Evolutionary conservation across 768 basidiomycete species (phyloP).

Genomic region (Cystofilobasidium bisporidii): DNA sequence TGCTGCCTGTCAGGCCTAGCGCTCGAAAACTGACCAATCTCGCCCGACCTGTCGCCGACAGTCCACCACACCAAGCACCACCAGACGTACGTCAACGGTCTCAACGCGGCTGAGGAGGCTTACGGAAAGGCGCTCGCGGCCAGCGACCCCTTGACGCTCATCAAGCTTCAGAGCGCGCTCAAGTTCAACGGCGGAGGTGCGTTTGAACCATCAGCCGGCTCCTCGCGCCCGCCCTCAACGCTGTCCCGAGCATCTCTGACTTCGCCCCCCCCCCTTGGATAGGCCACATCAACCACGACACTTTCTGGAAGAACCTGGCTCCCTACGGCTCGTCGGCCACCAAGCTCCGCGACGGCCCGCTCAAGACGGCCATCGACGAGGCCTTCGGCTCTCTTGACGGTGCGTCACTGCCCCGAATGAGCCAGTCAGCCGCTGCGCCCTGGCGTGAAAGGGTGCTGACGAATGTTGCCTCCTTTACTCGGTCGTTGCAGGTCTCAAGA

Average conservation of each 20-base stretch:
- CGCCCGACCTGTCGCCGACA: background rate
- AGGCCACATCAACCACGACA: conserved; percentile 85
- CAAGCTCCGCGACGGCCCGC: conserved; percentile 43
- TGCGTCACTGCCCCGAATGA: background rate
- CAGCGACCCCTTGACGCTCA: conserved; percentile 62
- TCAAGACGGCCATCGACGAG: conserved; percentile 56
- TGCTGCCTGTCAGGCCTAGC: background rate
- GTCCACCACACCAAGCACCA: conserved; percentile 92
- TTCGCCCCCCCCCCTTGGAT: background rate
- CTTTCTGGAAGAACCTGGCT: conserved; percentile 92
- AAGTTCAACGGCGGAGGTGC: conserved; percentile 85
- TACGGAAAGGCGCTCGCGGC: conserved; percentile 51
- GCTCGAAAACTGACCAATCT: conserved; percentile 4
- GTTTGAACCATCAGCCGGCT: conserved; percentile 31
- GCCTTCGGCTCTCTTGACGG: conserved; percentile 61
- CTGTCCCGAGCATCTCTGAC: too few relatives aligned
- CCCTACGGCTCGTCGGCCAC: conserved; percentile 52
- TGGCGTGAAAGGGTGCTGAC: too few relatives aligned
- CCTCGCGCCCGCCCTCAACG: background rate
- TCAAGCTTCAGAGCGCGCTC: conserved; percentile 65
- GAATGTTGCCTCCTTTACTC: background rate
- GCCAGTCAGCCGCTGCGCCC: too few relatives aligned
- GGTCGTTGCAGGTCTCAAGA: conserved; percentile 46
- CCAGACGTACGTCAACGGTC: conserved; percentile 82
- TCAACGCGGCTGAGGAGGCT: conserved; percentile 77